Percentiles rank a stretch among this genome's conserved stretches.
Conservation (phyloP, 495 filamentous ascomycete species). For the Annulohypoxylon moriforme region DNA sequence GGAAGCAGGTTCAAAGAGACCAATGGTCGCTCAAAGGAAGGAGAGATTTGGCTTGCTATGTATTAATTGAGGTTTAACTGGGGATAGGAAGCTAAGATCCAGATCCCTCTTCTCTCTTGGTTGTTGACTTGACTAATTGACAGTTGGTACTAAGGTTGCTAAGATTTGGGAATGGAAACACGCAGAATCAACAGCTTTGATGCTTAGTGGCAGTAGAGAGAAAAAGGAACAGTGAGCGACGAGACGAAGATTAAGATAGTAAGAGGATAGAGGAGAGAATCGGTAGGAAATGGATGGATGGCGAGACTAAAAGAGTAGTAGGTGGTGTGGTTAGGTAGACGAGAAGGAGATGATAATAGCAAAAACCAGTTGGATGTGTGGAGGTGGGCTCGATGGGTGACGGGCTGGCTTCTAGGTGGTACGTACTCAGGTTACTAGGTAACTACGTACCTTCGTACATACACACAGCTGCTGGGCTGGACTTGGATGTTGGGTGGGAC, state of each 20-base stretch:
- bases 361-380: conserved; percentile 39
- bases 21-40: conserved; percentile 47
- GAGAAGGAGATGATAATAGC: conserved; percentile 14
- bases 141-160: conserved; percentile 8
- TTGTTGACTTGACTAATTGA: conserved; percentile 19
- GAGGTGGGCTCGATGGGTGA: conserved; percentile 43
- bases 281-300: conserved; percentile 47
- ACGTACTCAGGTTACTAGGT: not conserved
- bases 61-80: conserved; percentile 48
- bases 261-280: conserved; percentile 47
- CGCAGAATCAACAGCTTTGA: conserved; percentile 38
- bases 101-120: conserved; percentile 37
- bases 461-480: not conserved
- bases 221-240: conserved; percentile 50
- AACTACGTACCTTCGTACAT: not conserved
- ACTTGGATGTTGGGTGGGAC: conserved; percentile 40
- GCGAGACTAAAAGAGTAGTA: conserved; percentile 17
- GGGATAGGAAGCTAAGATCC: conserved; percentile 46
- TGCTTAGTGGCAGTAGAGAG: conserved; percentile 25
- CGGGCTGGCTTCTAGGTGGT: conserved; percentile 18
- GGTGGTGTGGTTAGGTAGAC: not conserved
- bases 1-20: conserved; percentile 42
- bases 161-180: conserved; percentile 37
- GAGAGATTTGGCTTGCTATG: conserved; percentile 34
- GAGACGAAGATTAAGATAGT: conserved; percentile 48